phyloP scores from a whole-genome alignment of 2,329 filamentous ascomycete genomes.

The Ramularia endophylla region DNA sequence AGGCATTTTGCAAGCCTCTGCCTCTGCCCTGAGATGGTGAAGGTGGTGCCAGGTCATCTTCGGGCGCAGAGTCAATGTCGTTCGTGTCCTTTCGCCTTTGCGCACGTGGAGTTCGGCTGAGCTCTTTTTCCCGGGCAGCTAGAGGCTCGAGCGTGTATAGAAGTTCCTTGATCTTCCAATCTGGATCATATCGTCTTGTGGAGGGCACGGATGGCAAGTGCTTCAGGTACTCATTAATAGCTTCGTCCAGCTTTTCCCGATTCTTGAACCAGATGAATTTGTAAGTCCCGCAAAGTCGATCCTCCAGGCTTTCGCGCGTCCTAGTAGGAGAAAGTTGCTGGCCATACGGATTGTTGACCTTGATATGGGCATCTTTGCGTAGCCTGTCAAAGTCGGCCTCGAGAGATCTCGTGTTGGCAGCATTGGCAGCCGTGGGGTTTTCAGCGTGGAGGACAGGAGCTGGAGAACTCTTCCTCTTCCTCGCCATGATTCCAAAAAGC shows the following conservation, averaged over 20 bases:
- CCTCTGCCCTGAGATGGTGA: background rate
- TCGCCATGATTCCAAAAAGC: conserved; percentile 9
- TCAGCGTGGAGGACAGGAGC: too few relatives aligned
- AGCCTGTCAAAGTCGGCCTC: conserved; percentile 3
- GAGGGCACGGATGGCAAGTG: background rate
- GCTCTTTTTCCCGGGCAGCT: background rate
- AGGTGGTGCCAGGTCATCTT: conserved; percentile 1
- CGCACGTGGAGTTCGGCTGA: background rate
- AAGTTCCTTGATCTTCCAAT: too few relatives aligned
- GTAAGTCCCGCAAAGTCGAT: conserved; percentile 2
- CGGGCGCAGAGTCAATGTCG: background rate
- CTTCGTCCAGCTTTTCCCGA: conserved; percentile 1
- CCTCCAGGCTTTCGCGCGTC: too few relatives aligned
- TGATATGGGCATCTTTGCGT: conserved; percentile 6
- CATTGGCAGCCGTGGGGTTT: background rate
- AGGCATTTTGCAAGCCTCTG: conserved; percentile 4
- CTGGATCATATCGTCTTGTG: background rate
- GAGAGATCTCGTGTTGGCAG: background rate
- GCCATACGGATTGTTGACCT: too few relatives aligned
- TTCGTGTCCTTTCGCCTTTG: background rate
- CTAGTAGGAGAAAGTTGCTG: too few relatives aligned
- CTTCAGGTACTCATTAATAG: conserved; percentile 3
- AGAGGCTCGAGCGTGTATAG: background rate
- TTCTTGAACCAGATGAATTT: conserved; percentile 9
- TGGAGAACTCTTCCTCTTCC: conserved; percentile 4